phyloP scores from a whole-genome alignment of 306 rosid species.

The Vigna nakashimae region DNA sequence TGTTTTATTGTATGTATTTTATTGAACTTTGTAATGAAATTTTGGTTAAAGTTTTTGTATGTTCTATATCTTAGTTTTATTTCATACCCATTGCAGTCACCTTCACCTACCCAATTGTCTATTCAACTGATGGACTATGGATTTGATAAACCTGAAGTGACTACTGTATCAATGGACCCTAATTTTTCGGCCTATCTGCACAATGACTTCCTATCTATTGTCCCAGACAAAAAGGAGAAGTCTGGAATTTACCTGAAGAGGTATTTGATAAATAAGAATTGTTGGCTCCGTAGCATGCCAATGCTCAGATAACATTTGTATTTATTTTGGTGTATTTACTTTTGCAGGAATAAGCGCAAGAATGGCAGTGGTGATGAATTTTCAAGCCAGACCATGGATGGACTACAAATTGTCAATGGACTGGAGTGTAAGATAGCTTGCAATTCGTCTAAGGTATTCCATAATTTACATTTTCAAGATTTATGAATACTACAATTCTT shows the following conservation, averaged over 20 bases:
- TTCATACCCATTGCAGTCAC: slow-evolving; percentile 59
- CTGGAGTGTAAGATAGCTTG: slow-evolving; percentile 99
- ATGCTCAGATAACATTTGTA: slow-evolving; percentile 40
- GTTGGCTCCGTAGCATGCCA: slow-evolving; percentile 32
- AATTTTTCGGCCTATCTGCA: slow-evolving; percentile 85
- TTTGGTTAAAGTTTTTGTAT: slow-evolving; percentile 6
- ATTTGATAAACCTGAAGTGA: slow-evolving; percentile 92
- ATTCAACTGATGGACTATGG: slow-evolving; percentile 94
- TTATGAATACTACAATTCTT: slow-evolving; percentile 9
- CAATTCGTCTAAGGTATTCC: slow-evolving; percentile 82
- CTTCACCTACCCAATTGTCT: slow-evolving; percentile 70
- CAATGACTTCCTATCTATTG: slow-evolving; percentile 78
- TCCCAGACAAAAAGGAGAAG: slow-evolving; percentile 72
- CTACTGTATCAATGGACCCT: slow-evolving; percentile 96
- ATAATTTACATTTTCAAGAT: slow-evolving; percentile 29
- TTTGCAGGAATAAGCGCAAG: slow-evolving; percentile 77
- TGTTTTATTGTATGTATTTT: neutral
- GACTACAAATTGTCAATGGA: slow-evolving; percentile 74
- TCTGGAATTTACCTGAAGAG: slow-evolving; percentile 86
- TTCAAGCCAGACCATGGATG: slow-evolving; percentile 80
- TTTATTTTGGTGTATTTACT: slow-evolving; percentile 34
- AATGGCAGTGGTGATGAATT: slow-evolving; percentile 66
- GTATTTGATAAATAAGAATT: slow-evolving; percentile 53
- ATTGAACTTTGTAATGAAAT: slow-evolving; percentile 24
- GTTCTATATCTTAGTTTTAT: slow-evolving; percentile 10